These are phyloP conservation scores for Thoreauomyces humboldtii DNA, from an alignment of 192 early-diverging fungal genomes.

Conservation along the genomic window DNA sequence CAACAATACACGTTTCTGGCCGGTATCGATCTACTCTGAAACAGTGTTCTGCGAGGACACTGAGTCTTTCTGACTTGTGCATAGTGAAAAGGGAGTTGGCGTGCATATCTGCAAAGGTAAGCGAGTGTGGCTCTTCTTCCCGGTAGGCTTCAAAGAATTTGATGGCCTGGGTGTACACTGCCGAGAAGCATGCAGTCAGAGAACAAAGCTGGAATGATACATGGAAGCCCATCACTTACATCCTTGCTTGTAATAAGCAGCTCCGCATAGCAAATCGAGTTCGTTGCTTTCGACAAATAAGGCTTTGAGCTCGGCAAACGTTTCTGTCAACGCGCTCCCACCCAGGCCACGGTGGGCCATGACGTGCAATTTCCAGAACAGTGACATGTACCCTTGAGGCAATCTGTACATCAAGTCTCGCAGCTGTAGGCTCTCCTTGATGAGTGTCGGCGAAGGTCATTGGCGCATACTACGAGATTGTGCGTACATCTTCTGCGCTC, in stretches of 20 bases:
- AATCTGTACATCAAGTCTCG: neutral
- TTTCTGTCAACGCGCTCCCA: conserved; percentile 1
- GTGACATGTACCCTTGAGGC: conserved; percentile 17
- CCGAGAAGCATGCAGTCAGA: too few relatives aligned
- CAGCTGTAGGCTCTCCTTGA: neutral
- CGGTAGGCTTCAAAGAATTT: conserved; percentile 69
- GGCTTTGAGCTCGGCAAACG: neutral
- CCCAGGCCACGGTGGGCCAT: conserved; percentile 6
- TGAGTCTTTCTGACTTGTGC: conserved; percentile 67
- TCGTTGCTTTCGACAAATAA: conserved; percentile 37
- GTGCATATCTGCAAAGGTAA: conserved; percentile 82
- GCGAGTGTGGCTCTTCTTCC: conserved; percentile 66
- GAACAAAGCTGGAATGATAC: conserved; percentile 4
- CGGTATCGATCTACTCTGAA: conserved; percentile 71
- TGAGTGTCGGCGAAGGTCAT: conserved; percentile 1
- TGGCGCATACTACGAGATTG: neutral
- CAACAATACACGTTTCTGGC: conserved; percentile 74
- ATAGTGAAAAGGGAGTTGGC: conserved; percentile 86
- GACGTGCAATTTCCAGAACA: conserved; percentile 20
- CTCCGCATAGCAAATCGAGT: conserved; percentile 25
- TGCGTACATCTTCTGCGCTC: conserved; percentile 1
- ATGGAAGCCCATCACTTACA: too few relatives aligned
- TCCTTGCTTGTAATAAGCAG: conserved; percentile 14
- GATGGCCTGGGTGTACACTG: conserved; percentile 69
- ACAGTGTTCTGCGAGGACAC: conserved; percentile 74